Percentiles rank a stretch among this genome's conserved stretches.
Evolutionary conservation across 2,329 filamentous ascomycete species (phyloP).

Genomic region (Magnaporthiopsis rhizophila): DNA sequence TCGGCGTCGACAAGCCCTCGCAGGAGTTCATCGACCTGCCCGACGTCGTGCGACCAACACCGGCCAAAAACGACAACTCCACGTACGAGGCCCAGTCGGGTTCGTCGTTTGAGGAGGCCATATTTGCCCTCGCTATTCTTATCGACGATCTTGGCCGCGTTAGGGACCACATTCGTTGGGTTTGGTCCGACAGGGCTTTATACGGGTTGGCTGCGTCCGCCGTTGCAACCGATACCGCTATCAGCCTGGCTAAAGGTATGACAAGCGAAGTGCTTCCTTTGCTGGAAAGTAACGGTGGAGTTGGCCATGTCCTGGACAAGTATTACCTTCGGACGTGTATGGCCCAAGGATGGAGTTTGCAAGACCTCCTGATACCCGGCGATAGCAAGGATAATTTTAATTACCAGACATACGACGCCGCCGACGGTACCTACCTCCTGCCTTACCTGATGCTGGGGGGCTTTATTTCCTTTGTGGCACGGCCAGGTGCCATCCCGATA

Average conservation of each 20-base stretch:
- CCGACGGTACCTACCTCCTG: conserved; percentile 15
- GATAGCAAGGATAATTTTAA: conserved; percentile 15
- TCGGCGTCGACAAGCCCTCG: conserved; percentile 29
- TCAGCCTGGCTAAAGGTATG: conserved; percentile 24
- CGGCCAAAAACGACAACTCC: conserved; percentile 11
- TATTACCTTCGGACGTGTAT: conserved; percentile 14
- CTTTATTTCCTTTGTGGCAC: conserved; percentile 13
- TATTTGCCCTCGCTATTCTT: conserved; percentile 20
- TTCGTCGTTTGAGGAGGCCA: conserved; percentile 17
- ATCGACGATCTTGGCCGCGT: conserved; percentile 23
- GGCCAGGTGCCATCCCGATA: conserved; percentile 10
- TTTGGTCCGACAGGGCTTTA: conserved; percentile 21
- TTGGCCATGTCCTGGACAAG: conserved; percentile 13
- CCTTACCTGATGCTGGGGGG: conserved; percentile 12
- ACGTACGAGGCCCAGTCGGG: conserved; percentile 25
- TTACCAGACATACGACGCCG: conserved; percentile 21
- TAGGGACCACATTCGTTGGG: conserved; percentile 18
- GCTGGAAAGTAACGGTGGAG: conserved; percentile 17
- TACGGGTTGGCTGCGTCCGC: conserved; percentile 25
- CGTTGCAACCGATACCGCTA: conserved; percentile 29
- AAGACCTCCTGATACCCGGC: background rate
- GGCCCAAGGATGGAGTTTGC: conserved; percentile 11
- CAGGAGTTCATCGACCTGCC: conserved; percentile 26
- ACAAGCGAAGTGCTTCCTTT: conserved; percentile 22
- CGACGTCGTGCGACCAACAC: conserved; percentile 16